A percentile compares a stretch with the other conserved stretches of the same genome.
Evolutionary conservation across 2,329 filamentous ascomycete species (phyloP).

Genomic region (Aspergillus tamarii): DNA sequence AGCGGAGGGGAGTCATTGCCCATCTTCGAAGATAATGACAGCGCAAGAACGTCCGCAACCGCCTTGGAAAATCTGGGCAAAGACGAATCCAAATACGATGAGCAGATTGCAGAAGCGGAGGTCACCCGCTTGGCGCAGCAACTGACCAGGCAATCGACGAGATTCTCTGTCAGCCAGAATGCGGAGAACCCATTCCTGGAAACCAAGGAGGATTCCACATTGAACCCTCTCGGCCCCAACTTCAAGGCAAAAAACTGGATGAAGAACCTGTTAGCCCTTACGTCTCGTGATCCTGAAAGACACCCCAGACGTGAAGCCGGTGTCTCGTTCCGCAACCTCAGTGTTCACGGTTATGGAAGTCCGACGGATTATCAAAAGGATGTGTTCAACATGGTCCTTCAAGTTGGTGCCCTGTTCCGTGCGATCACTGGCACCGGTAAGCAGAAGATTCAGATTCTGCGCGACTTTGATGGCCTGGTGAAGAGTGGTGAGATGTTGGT

Average conservation of each 20-base stretch:
- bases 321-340: constrained; percentile 68
- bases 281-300: constrained; percentile 54
- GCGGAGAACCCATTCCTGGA: constrained; percentile 42
- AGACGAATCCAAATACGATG: constrained; percentile 22
- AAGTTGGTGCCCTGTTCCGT: constrained; percentile 39
- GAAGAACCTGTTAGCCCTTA: constrained; percentile 49
- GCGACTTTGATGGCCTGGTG: constrained; percentile 66
- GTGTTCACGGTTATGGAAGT: constrained; percentile 68
- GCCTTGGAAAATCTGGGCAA: constrained; percentile 25
- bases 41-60: constrained; percentile 34
- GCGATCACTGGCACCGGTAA: constrained; percentile 39
- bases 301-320: constrained; percentile 62
- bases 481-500: constrained; percentile 61
- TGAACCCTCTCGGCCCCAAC: constrained; percentile 50
- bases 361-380: constrained; percentile 68
- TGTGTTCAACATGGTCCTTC: constrained; percentile 42
- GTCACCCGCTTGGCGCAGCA: constrained; percentile 39
- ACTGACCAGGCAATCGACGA: constrained; percentile 41
- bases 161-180: constrained; percentile 26
- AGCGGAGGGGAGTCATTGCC: constrained; percentile 19
- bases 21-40: constrained; percentile 17
- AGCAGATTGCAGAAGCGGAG: constrained; percentile 31
- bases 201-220: constrained; percentile 33
- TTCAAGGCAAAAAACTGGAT: constrained; percentile 54
- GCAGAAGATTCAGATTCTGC: constrained; percentile 63